Percentiles rank a stretch among this genome's conserved stretches.
These are phyloP conservation scores for Dicorynia guianensis DNA, from an alignment of 306 rosid genomes.

Conservation along the genomic window DNA sequence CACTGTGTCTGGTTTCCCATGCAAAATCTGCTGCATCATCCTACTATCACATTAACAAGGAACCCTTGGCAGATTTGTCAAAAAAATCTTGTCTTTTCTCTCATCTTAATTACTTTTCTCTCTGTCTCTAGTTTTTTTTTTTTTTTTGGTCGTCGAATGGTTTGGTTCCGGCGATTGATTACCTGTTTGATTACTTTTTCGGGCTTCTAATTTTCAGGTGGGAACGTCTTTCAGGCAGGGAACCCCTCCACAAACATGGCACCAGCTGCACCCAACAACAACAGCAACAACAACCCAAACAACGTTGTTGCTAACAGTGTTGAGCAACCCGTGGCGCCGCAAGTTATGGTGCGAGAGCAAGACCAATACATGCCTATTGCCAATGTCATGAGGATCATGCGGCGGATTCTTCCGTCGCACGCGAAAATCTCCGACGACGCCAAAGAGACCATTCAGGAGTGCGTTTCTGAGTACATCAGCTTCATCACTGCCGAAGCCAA, in stretches of 20 bases:
- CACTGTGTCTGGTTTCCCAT: too few species aligned
- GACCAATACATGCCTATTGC: constrained; percentile 74
- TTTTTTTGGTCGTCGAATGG: too few species aligned
- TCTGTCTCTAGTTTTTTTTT: too few species aligned
- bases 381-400: constrained; percentile 68
- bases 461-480: constrained; percentile 70
- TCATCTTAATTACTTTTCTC: too few species aligned
- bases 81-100: too few species aligned
- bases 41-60: too few species aligned
- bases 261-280: background rate
- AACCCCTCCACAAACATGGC: background rate
- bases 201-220: background rate
- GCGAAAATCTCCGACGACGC: constrained; percentile 75
- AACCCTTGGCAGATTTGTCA: too few species aligned
- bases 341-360: constrained; percentile 44
- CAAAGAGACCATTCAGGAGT: constrained; percentile 68
- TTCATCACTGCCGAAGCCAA: constrained; percentile 74
- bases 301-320: too few species aligned
- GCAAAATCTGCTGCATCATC: too few species aligned
- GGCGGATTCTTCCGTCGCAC: constrained; percentile 59
- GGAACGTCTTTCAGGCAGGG: background rate
- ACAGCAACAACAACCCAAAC: too few species aligned
- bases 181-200: background rate
- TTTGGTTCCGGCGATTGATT: background rate
- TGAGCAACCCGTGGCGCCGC: background rate